Base-by-base conservation (phyloP, 371 early-diverging fungal species). In the Nosema muscidifuracis region DNA sequence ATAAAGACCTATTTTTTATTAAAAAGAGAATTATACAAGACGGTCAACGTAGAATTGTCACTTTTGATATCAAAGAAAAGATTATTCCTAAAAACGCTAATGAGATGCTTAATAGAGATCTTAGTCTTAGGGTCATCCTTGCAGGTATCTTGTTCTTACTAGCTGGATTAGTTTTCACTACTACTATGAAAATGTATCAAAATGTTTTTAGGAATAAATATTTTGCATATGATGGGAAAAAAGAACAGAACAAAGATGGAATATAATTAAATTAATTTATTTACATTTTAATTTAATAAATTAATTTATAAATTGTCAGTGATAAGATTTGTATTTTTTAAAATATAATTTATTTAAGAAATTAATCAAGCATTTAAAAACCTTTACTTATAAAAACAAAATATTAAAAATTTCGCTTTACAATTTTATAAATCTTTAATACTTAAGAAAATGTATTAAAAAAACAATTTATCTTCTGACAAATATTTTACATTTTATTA, bases 1-100 rank as follows among this genome's bases (percentile, higher is more conserved):
- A 66, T 53, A 73, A 70, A 62, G 76, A 81, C n/a, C 38, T 81
- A 2, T 67, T 81, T 74, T 22, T 78, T 10, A 81, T 81, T 15
- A 76, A 71, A 57, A 78, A 78, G 36, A 47, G 75, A 15, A 72
- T 78, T 47, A 60, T 76, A 18, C 61, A 55, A n/a, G 71, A 81
- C 38, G 78, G 78, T 0, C 63, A 63, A 15, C 50, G 60, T 36
- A 74, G 72, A 51, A 57, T 81, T 22, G 66, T 75, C 15, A 73
- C 40, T 38, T 53, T 81, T 67, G 73, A 78, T 60, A 68, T 81
- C n/a, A 62, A 58, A 51, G 81, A 78, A 36, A 50, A 69, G 42
- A 56, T 76, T 12, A 74, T 81, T 22, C 81, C 81, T 43, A 75
- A 71, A 69, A 55, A 53, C 7, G 34, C 20, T 4, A n/a, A 12